A percentile compares a stretch with the other conserved stretches of the same genome.
phyloP scores from a whole-genome alignment of 2,329 filamentous ascomycete genomes.

The Diaporthe sp. region DNA sequence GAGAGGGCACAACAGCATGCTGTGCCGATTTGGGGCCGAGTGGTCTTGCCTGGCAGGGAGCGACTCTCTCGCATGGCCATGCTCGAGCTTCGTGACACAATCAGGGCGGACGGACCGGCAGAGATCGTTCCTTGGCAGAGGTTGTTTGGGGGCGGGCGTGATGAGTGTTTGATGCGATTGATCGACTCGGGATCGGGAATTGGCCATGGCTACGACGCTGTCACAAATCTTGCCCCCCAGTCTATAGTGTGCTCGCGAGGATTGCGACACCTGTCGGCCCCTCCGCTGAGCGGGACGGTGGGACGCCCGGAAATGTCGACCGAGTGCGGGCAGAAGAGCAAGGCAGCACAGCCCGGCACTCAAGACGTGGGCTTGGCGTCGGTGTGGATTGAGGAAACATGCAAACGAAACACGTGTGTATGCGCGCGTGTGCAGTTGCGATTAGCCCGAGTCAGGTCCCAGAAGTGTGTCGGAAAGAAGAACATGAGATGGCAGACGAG shows the following conservation, averaged over 20 bases:
- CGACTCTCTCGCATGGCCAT: conserved; percentile 3
- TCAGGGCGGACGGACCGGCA: neutral
- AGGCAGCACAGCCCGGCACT: conserved; percentile 5
- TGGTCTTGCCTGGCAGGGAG: neutral
- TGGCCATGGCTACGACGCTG: conserved; percentile 4
- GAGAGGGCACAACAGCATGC: neutral
- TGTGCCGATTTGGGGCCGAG: neutral
- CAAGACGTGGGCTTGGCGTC: conserved; percentile 3
- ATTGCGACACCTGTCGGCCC: conserved; percentile 17
- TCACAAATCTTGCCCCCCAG: conserved; percentile 6
- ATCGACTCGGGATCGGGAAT: conserved; percentile 22
- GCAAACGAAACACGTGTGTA: conserved; percentile 12
- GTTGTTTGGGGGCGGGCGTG: conserved; percentile 13
- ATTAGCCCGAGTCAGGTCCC: conserved; percentile 19
- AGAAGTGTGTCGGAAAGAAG: conserved; percentile 12
- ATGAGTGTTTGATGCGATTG: conserved; percentile 20
- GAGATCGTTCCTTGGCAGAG: conserved; percentile 3
- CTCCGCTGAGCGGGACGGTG: conserved; percentile 25
- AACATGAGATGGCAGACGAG: conserved; percentile 17
- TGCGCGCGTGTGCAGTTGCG: neutral
- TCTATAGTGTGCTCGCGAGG: neutral
- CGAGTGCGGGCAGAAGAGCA: conserved; percentile 3
- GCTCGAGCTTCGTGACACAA: conserved; percentile 24
- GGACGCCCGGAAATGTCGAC: conserved; percentile 28
- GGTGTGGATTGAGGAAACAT: conserved; percentile 6